phyloP scores from a whole-genome alignment of 176 grass and related monocot genomes.

The Carex cristatella region DNA sequence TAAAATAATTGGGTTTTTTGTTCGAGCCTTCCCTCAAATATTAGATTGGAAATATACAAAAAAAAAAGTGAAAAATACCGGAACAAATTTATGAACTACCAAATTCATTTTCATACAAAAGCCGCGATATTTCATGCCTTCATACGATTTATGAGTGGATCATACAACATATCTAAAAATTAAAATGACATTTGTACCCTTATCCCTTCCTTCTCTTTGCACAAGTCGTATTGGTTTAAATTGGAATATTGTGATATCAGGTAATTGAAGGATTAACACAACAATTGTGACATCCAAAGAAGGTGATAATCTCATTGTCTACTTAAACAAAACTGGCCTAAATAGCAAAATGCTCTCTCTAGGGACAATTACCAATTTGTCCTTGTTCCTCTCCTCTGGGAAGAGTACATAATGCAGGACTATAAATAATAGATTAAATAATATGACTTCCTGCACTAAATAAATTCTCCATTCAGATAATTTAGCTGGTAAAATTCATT shows the following conservation, averaged over 20 bases:
- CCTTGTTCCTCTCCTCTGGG: constrained; percentile 39
- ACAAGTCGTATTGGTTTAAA: no score
- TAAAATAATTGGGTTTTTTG: neutral
- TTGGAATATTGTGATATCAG: no score
- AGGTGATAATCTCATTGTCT: no score
- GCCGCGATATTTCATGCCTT: neutral
- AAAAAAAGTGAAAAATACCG: no score
- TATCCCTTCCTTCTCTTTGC: no score
- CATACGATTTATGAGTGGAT: neutral
- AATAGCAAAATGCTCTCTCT: constrained; percentile 17
- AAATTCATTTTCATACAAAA: neutral
- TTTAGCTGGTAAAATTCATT: neutral
- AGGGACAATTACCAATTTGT: constrained; percentile 38
- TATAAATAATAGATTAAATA: constrained; percentile 79
- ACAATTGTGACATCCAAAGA: no score
- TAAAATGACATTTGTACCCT: no score
- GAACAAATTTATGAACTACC: neutral
- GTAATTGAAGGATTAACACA: no score
- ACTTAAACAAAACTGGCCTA: no score
- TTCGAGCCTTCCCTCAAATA: neutral
- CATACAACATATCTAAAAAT: no score
- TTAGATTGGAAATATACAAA: no score
- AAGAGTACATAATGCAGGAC: constrained; percentile 79
- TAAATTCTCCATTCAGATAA: neutral
- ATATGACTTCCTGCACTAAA: constrained; percentile 57